Conservation (phyloP, 140 eudicot species). For the Ambrosia hybrid region DNA sequence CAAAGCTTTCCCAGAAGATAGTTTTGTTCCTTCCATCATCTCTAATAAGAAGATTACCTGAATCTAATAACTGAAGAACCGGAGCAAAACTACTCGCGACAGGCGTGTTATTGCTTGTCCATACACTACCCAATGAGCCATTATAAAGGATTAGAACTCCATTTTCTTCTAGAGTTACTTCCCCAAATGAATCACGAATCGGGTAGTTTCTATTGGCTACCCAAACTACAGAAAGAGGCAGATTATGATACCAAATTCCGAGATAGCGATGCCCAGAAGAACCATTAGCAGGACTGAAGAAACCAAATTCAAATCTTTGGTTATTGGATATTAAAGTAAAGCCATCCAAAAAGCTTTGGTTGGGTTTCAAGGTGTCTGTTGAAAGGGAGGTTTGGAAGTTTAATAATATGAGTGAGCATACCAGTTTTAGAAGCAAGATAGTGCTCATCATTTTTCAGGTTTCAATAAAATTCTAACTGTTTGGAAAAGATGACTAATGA, state of each 20-base stretch:
- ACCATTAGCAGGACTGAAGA: conserved; percentile 33
- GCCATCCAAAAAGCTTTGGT: conserved; percentile 32
- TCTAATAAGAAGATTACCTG: conserved; percentile 45
- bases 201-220: conserved; percentile 42
- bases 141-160: conserved; percentile 31
- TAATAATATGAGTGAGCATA: conserved; percentile 13
- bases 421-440: not conserved
- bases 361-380: conserved; percentile 25
- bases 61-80: conserved; percentile 39
- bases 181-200: conserved; percentile 25
- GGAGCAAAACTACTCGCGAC: conserved; percentile 4
- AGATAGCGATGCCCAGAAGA: conserved; percentile 21
- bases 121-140: conserved; percentile 18
- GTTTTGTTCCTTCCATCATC: conserved; percentile 15
- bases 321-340: conserved; percentile 37
- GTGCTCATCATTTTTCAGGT: conserved; percentile 32
- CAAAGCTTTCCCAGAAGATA: conserved; percentile 44
- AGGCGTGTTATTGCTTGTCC: conserved; percentile 21
- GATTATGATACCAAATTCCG: conserved; percentile 41
- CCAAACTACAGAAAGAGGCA: conserved; percentile 47
- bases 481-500: conserved; percentile 10
- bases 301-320: conserved; percentile 42
- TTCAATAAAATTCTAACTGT: not conserved
- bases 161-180: conserved; percentile 15
- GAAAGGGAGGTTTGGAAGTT: conserved; percentile 27